These are phyloP conservation scores for Tanacetum coccineum DNA, from an alignment of 129 eudicot species.

Conservation along the genomic window DNA sequence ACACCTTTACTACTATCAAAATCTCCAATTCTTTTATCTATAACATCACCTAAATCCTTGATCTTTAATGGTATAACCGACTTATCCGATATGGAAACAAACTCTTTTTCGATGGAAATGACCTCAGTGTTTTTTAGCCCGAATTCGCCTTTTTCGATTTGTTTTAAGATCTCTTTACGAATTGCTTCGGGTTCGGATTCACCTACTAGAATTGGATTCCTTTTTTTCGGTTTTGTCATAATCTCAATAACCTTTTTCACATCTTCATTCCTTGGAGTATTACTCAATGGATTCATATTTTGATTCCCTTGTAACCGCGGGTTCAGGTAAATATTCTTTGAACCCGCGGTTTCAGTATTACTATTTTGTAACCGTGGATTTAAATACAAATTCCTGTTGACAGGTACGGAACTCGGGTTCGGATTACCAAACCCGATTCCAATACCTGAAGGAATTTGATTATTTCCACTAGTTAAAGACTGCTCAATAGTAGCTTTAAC, in stretches of 20 bases:
- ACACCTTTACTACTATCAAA: slow-evolving; percentile 32
- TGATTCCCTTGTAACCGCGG: slow-evolving; percentile 46
- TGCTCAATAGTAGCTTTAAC: slow-evolving; percentile 91
- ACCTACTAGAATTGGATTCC: slow-evolving; percentile 85
- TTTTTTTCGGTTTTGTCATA: slow-evolving; percentile 50
- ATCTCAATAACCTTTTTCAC: slow-evolving; percentile 70
- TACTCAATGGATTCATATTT: slow-evolving; percentile 21
- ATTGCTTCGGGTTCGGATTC: slow-evolving; percentile 65
- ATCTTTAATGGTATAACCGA: slow-evolving; percentile 36
- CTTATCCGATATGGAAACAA: slow-evolving; percentile 33
- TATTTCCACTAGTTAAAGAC: slow-evolving; percentile 36
- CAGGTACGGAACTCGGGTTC: slow-evolving; percentile 9
- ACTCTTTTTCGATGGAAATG: slow-evolving; percentile 48
- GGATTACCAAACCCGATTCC: slow-evolving; percentile 47
- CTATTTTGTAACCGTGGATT: slow-evolving; percentile 32
- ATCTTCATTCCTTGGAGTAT: slow-evolving; percentile 50
- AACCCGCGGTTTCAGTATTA: slow-evolving; percentile 9
- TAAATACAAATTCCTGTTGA: slow-evolving; percentile 38
- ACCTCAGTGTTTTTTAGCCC: slow-evolving; percentile 44
- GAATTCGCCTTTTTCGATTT: slow-evolving; percentile 58
- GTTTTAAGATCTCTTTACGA: slow-evolving; percentile 54
- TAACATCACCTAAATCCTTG: slow-evolving; percentile 44
- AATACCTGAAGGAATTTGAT: slow-evolving; percentile 12
- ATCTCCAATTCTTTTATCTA: slow-evolving; percentile 37
- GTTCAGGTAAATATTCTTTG: slow-evolving; percentile 48